These are phyloP conservation scores for Penicillium sp. DNA, from an alignment of 2,329 filamentous ascomycete species.

Conservation along the genomic window DNA sequence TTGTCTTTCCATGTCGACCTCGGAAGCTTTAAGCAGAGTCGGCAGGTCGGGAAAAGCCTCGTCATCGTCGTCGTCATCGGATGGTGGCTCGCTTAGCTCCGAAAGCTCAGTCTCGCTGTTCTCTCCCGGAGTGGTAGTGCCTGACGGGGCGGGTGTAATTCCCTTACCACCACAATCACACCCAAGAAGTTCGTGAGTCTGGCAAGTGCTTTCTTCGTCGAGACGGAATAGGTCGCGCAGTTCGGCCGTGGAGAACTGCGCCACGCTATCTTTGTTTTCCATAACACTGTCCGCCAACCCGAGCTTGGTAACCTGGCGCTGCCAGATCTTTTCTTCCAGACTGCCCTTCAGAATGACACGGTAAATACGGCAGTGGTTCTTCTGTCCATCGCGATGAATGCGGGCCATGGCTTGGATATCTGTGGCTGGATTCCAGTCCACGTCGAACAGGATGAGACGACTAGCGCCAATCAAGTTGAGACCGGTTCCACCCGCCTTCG, in stretches of 20 bases:
- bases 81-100: slow-evolving; percentile 14
- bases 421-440: slow-evolving; percentile 75
- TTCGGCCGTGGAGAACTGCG: slow-evolving; percentile 67
- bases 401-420: slow-evolving; percentile 75
- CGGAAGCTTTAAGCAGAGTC: slow-evolving; percentile 43
- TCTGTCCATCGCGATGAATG: slow-evolving; percentile 72
- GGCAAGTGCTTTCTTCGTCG: slow-evolving; percentile 61
- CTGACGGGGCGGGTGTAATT: slow-evolving; percentile 10
- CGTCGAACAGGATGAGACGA: slow-evolving; percentile 69
- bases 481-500: slow-evolving; percentile 70
- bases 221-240: slow-evolving; percentile 67
- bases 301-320: slow-evolving; percentile 70
- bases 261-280: slow-evolving; percentile 61
- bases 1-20: slow-evolving; percentile 40
- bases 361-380: slow-evolving; percentile 68
- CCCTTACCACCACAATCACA: slow-evolving; percentile 64
- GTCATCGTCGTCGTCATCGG: slow-evolving; percentile 24
- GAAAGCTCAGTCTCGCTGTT: slow-evolving; percentile 14
- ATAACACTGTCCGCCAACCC: slow-evolving; percentile 71
- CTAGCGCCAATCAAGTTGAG: slow-evolving; percentile 72
- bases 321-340: slow-evolving; percentile 74
- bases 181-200: slow-evolving; percentile 68
- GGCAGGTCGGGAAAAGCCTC: slow-evolving; percentile 33
- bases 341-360: slow-evolving; percentile 67
- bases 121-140: slow-evolving; percentile 9